phyloP scores from a whole-genome alignment of 2,329 filamentous ascomycete species.

The Aspergillus quadrilineatus region DNA sequence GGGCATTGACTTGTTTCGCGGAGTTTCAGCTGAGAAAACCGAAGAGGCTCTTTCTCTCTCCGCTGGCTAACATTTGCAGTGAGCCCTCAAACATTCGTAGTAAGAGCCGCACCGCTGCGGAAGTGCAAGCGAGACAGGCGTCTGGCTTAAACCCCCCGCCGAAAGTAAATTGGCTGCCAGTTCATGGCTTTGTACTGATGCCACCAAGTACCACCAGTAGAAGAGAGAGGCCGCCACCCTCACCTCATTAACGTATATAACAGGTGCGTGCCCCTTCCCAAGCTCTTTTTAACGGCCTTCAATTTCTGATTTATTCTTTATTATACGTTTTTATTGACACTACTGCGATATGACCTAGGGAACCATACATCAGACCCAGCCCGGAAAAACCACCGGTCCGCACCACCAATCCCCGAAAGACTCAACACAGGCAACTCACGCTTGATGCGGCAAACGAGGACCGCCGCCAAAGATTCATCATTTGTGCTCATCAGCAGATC shows the following conservation, averaged over 20 bases:
- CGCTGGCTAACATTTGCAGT: constrained; percentile 2
- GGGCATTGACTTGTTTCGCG: not conserved
- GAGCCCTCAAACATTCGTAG: constrained; percentile 14
- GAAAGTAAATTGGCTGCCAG: constrained; percentile 7
- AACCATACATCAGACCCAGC: constrained; percentile 4
- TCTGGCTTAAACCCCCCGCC: not conserved
- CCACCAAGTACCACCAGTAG: not conserved
- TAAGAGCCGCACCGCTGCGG: constrained; percentile 16
- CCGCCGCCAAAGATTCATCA: constrained; percentile 22
- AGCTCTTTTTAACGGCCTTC: not conserved
- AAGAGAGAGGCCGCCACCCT: constrained; percentile 3
- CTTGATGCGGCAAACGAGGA: constrained; percentile 19
- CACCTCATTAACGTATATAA: not conserved
- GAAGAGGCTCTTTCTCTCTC: not conserved
- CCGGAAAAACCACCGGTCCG: constrained; percentile 38
- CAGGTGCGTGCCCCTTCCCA: constrained; percentile 19
- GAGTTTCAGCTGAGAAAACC: not conserved
- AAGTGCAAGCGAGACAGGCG: not conserved
- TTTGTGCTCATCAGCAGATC: constrained; percentile 11
- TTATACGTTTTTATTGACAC: constrained; percentile 18
- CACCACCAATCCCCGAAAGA: constrained; percentile 29
- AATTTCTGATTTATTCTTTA: not conserved
- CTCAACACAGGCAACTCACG: constrained; percentile 31
- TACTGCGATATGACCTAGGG: constrained; percentile 8
- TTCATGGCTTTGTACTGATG: constrained; percentile 4